Percentiles rank a stretch among this genome's conserved stretches.
phyloP scores from a whole-genome alignment of 352 stramenopile species.

The Pilasporangium apinafurcum region DNA sequence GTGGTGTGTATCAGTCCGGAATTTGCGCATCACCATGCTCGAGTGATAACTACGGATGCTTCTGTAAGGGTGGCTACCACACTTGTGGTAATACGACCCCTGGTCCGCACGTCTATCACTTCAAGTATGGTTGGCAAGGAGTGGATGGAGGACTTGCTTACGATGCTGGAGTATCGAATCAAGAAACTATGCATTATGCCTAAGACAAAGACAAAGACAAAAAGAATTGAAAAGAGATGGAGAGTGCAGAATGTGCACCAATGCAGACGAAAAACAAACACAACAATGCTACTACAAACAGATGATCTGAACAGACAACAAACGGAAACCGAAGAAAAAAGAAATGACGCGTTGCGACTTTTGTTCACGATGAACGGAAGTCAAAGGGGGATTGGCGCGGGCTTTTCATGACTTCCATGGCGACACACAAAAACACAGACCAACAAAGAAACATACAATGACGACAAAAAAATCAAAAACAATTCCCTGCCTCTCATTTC shows the following conservation, averaged over 20 bases:
- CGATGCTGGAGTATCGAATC: conserved; percentile 5
- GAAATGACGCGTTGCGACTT: too few species aligned
- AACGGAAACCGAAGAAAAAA: conserved; percentile 2
- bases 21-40: conserved; percentile 42
- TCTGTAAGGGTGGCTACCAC: conserved; percentile 52
- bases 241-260: too few species aligned
- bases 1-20: conserved; percentile 32
- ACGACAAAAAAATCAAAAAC: neutral
- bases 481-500: neutral
- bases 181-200: conserved; percentile 8
- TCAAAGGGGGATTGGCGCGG: too few species aligned
- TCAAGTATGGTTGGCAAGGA: conserved; percentile 79
- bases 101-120: conserved; percentile 67
- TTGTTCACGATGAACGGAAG: too few species aligned
- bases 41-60: conserved; percentile 62
- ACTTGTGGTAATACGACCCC: conserved; percentile 24
- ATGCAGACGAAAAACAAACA: too few species aligned
- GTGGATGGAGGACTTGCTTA: conserved; percentile 32
- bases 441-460: neutral
- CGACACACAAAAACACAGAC: conserved; percentile 1
- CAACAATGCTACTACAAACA: conserved; percentile 1
- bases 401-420: neutral
- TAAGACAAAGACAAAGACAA: neutral
- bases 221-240: neutral
- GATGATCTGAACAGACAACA: conserved; percentile 2